These are phyloP conservation scores for Rosellinia necatrix DNA, from an alignment of 2,329 filamentous ascomycete species.

Conservation along the genomic window DNA sequence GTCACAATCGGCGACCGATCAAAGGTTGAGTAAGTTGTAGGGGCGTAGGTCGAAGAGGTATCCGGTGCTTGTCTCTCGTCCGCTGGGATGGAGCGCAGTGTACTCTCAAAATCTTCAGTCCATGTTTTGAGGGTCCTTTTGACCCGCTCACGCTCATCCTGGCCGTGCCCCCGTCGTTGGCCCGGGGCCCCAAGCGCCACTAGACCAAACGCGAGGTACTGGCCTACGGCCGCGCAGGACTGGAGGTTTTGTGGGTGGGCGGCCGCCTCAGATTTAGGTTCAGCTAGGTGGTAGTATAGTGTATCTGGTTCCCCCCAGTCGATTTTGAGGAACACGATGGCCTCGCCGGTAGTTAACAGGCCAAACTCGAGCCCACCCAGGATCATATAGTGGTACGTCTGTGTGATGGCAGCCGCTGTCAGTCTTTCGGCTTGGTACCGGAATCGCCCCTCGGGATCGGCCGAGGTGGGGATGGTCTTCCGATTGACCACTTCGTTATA, in stretches of 20 bases:
- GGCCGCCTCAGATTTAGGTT: constrained; percentile 35
- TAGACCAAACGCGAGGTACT: constrained; percentile 40
- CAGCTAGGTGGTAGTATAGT: constrained; percentile 41
- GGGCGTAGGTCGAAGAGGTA: constrained; percentile 22
- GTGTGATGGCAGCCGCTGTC: constrained; percentile 47
- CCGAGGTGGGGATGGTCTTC: constrained; percentile 14
- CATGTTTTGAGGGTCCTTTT: constrained; percentile 25
- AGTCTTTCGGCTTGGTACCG: constrained; percentile 19
- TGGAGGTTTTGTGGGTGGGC: constrained; percentile 29
- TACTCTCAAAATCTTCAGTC: constrained; percentile 35
- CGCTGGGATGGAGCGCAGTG: constrained; percentile 29
- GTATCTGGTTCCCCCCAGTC: constrained; percentile 35
- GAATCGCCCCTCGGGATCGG: constrained; percentile 20
- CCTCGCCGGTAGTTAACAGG: constrained; percentile 48
- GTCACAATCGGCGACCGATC: constrained; percentile 29
- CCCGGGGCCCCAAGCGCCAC: constrained; percentile 33
- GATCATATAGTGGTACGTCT: constrained; percentile 57
- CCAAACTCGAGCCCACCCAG: constrained; percentile 50
- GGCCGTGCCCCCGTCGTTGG: constrained; percentile 20
- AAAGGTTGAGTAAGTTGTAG: constrained; percentile 27
- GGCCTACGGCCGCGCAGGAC: constrained; percentile 36
- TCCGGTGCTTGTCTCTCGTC: constrained; percentile 22
- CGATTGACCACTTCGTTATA: constrained; percentile 43
- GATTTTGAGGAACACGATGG: constrained; percentile 50
- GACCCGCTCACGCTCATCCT: constrained; percentile 29